Evolutionary conservation across 2,329 filamentous ascomycete genomes (phyloP), one percentile per base, ranked within the genome.

Genomic region (Dothidotthia symphoricarpi): DNA sequence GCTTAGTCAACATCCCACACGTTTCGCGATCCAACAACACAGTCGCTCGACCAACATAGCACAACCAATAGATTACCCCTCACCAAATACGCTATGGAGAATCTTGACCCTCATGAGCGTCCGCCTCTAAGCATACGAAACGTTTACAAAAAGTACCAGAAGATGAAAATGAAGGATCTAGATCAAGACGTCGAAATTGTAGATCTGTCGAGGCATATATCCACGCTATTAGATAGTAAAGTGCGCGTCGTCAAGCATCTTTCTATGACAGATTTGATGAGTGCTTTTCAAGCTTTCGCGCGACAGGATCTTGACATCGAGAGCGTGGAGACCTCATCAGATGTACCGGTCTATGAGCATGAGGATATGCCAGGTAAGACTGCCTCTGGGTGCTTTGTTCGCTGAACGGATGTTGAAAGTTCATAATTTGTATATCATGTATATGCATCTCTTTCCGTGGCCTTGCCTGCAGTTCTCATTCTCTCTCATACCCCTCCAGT

Each of bases 61-160:
- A n/a, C n/a, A n/a, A n/a, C n/a, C n/a, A n/a, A n/a, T n/a, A n/a
- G n/a, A n/a, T n/a, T n/a, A 25, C 24, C 24, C n/a, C 24, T 25
- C 24, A 8, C 8, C 24, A 25, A 25, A 25, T 25, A 25, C 24
- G n/a, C 24, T 3, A 64, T 61, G 58, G 39, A 51, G 16, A 16
- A 45, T 25, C 71, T 90, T 3, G 85, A 95, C 66, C 83, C 89
- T 17, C 81, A 91, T 63, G 81, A 88, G 64, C 82, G 83, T 53
- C 87, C 89, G 2, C 86, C 89, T 3, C 79, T 82, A 10, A 66
- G 73, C 33, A 73, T 96, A 50, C 81, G 83, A 45, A 70, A 76
- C 30, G 70, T 81, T 36, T 96, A 88, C 78, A 95, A 95, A 65
- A 70, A 70, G 28, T 88, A 84, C 53, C 81, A 84, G 16, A 83